These are phyloP conservation scores for Amanita brunnescens DNA, from an alignment of 768 basidiomycete genomes.

Conservation along the genomic window DNA sequence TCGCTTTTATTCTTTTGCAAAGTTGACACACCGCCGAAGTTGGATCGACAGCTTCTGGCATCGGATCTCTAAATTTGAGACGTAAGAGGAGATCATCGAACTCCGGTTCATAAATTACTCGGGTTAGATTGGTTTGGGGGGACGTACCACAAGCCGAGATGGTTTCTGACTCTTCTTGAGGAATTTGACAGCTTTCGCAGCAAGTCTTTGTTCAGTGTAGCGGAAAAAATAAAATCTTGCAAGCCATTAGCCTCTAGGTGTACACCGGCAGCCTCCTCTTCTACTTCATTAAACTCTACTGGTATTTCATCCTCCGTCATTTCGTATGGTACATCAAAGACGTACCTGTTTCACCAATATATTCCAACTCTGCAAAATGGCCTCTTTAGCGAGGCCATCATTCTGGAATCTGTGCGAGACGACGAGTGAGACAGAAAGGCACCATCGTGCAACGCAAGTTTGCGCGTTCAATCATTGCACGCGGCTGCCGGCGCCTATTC, in stretches of 20 bases:
- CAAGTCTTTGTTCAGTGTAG: conserved; percentile 90
- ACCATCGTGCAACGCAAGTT: conserved; percentile 57
- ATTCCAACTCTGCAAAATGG: conserved; percentile 93
- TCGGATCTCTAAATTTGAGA: conserved; percentile 87
- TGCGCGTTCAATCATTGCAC: conserved; percentile 84
- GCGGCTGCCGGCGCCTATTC: conserved; percentile 43
- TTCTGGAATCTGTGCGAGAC: conserved; percentile 51
- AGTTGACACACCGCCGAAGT: conserved; percentile 83
- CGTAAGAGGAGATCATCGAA: conserved; percentile 82
- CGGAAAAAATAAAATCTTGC: conserved; percentile 95
- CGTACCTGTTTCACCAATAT: conserved; percentile 62
- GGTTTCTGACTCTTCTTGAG: conserved; percentile 32
- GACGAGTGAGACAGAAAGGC: not conserved
- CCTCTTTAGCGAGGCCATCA: conserved; percentile 69
- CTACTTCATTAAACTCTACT: conserved; percentile 27
- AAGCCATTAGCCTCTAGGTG: conserved; percentile 33
- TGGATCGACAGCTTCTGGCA: conserved; percentile 85
- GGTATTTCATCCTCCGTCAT: conserved; percentile 37
- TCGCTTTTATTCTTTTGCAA: conserved; percentile 86
- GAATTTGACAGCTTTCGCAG: conserved; percentile 68
- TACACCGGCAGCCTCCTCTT: conserved; percentile 20
- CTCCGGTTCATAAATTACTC: conserved; percentile 4
- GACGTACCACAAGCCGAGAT: conserved; percentile 66
- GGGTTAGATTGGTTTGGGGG: not conserved
- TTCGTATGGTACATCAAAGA: conserved; percentile 1